Percentiles rank a stretch among this genome's conserved stretches.
Conservation (phyloP, 257 asterid species). For the Anisodus tanguticus region DNA sequence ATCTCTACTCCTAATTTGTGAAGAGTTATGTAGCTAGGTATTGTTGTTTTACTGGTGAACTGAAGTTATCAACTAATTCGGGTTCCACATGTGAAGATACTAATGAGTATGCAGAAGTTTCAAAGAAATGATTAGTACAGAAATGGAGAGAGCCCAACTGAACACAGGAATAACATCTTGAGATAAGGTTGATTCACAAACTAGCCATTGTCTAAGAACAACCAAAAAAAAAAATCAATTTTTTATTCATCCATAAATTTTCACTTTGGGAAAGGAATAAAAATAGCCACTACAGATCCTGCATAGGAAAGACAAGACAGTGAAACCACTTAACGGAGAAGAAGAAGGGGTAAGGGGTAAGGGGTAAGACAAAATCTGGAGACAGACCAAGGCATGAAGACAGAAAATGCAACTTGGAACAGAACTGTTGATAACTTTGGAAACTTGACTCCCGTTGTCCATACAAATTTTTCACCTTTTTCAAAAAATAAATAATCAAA, state of each 20-base stretch:
- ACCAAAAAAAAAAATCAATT: background rate
- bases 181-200: background rate
- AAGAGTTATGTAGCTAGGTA: background rate
- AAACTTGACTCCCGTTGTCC: background rate
- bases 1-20: background rate
- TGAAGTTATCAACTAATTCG: background rate
- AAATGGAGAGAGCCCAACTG: background rate
- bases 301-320: background rate
- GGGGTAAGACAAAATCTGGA: background rate
- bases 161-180: conserved; percentile 2
- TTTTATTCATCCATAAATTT: background rate
- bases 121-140: background rate
- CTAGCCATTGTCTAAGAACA: background rate
- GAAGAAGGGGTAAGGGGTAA: background rate
- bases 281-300: background rate
- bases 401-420: conserved; percentile 5
- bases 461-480: too few relatives aligned
- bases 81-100: background rate
- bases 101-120: background rate
- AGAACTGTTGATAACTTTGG: background rate
- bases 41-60: conserved; percentile 5
- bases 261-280: background rate
- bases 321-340: background rate
- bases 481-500: too few relatives aligned
- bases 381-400: background rate